Percentiles rank a stretch among this genome's conserved stretches.
Evolutionary conservation across 2,329 filamentous ascomycete species (phyloP).

Genomic region (Claviceps quebecensis): DNA sequence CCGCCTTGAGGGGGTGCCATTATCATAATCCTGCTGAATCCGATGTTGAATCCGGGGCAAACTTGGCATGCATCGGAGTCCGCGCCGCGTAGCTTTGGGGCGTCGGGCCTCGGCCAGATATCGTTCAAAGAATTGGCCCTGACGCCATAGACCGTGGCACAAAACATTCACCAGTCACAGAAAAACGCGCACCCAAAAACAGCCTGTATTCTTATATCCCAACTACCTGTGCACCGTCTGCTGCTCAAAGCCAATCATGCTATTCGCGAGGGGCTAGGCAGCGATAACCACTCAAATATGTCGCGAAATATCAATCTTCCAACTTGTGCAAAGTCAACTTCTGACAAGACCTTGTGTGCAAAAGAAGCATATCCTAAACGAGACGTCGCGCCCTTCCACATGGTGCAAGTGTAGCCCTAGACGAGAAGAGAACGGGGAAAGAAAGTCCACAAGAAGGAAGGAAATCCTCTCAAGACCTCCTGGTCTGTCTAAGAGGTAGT

Average conservation of each 20-base stretch:
- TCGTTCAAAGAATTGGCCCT: not conserved
- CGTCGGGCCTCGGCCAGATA: not conserved
- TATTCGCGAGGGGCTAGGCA: not conserved
- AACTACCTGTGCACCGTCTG: slow-evolving; percentile 3
- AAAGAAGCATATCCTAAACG: not conserved
- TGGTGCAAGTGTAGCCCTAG: not conserved
- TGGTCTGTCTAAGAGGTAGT: not conserved
- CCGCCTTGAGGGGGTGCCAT: slow-evolving; percentile 2
- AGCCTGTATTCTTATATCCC: slow-evolving; percentile 4
- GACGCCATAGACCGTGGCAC: not conserved
- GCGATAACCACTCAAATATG: not conserved
- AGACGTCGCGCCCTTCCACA: not conserved
- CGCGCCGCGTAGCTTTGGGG: not conserved
- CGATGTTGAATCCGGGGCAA: not conserved
- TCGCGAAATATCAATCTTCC: not conserved
- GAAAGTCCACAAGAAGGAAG: not conserved
- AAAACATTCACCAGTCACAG: slow-evolving; percentile 4
- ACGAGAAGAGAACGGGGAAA: not conserved
- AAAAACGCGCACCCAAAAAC: slow-evolving; percentile 1
- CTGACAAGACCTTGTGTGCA: not conserved
- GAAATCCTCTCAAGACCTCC: not conserved
- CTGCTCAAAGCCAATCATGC: not conserved
- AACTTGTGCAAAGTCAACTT: not conserved
- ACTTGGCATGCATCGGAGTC: not conserved
- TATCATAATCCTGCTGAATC: not conserved